phyloP scores from a whole-genome alignment of 75 land plant genomes.

The Adiantum capillusveneris region DNA sequence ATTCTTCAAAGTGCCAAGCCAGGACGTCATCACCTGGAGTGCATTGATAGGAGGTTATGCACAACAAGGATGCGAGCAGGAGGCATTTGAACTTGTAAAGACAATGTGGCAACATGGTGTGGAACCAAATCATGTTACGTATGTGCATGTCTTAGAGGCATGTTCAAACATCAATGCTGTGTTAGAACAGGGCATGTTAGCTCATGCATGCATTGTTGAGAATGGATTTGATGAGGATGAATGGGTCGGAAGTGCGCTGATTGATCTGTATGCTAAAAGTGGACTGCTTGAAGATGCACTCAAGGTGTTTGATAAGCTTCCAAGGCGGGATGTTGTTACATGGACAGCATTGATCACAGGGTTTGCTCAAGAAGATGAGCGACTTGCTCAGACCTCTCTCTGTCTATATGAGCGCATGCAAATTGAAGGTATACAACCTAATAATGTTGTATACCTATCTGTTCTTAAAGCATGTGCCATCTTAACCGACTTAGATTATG shows the following conservation, averaged over 20 bases:
- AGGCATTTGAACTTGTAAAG: conserved; percentile 14
- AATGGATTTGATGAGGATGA: conserved; percentile 2
- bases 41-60: conserved; percentile 24
- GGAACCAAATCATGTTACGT: conserved; percentile 15
- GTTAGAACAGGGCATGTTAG: conserved; percentile 12
- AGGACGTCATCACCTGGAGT: conserved; percentile 24
- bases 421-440: background rate
- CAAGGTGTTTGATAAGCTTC: background rate
- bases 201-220: background rate
- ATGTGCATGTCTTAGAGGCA: conserved; percentile 12
- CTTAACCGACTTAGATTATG: background rate
- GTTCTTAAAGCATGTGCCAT: conserved; percentile 11
- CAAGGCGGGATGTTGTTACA: background rate
- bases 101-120: conserved; percentile 20
- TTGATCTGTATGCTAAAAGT: conserved; percentile 8
- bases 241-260: background rate
- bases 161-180: conserved; percentile 25
- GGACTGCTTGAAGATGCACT: background rate
- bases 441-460: conserved; percentile 12
- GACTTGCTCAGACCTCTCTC: background rate
- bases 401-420: conserved; percentile 1
- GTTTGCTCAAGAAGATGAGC: background rate
- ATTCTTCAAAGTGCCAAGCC: conserved; percentile 10
- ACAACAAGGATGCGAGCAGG: conserved; percentile 7
- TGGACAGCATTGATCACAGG: background rate